These are phyloP conservation scores for Plantago major DNA, from an alignment of 257 asterid species.

Conservation along the genomic window DNA sequence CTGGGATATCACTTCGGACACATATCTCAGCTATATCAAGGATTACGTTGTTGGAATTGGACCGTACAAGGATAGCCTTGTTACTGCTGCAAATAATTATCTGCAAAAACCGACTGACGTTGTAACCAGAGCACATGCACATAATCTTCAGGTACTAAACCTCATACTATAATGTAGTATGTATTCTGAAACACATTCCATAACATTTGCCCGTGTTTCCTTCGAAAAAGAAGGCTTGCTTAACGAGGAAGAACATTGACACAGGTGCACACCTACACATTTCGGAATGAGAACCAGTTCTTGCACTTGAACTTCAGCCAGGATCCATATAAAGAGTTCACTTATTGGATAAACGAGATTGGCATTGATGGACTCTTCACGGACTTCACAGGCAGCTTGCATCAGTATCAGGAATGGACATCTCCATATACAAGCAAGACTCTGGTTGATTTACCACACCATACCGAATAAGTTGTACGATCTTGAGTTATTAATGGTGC, in stretches of 20 bases:
- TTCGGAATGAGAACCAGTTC: conserved; percentile 65
- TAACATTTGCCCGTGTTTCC: too few relatives aligned
- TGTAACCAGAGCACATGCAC: conserved; percentile 84
- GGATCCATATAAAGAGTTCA: conserved; percentile 76
- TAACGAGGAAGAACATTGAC: background rate
- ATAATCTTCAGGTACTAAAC: conserved; percentile 70
- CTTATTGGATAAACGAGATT: conserved; percentile 64
- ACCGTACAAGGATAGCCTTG: conserved; percentile 81
- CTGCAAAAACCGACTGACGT: conserved; percentile 54
- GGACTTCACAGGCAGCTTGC: conserved; percentile 86
- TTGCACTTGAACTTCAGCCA: conserved; percentile 82
- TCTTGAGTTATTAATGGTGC: too few relatives aligned
- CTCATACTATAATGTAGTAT: too few relatives aligned
- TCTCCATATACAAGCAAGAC: conserved; percentile 18
- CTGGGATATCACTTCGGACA: conserved; percentile 81
- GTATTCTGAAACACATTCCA: too few relatives aligned
- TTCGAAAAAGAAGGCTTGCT: too few relatives aligned
- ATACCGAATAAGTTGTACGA: too few relatives aligned
- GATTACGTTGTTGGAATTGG: conserved; percentile 88
- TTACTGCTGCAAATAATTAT: conserved; percentile 48
- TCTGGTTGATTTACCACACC: too few relatives aligned
- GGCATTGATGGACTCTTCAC: conserved; percentile 92
- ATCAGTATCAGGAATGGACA: conserved; percentile 78
- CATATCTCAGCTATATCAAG: conserved; percentile 66
- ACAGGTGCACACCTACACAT: conserved; percentile 93